These are phyloP conservation scores for Citrullus colocynthis DNA, from an alignment of 306 rosid species.

Conservation along the genomic window DNA sequence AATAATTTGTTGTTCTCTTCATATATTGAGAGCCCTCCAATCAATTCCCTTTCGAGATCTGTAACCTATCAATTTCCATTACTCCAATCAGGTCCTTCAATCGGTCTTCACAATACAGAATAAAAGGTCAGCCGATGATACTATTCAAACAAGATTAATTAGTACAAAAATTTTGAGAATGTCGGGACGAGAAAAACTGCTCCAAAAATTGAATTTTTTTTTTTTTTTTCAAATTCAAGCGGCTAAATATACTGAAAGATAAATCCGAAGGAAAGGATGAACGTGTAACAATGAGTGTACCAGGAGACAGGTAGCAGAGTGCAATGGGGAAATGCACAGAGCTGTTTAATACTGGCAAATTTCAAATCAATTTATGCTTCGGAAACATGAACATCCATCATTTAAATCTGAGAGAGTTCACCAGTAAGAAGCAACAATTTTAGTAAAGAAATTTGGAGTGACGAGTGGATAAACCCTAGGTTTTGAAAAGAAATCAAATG, in stretches of 20 bases:
- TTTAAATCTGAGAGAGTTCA: constrained; percentile 31
- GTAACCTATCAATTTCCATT: not conserved
- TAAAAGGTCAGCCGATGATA: no score
- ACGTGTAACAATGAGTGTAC: constrained; percentile 16
- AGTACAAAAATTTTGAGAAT: no score
- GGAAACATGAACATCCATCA: constrained; percentile 76
- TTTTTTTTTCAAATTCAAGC: no score
- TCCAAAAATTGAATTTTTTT: no score
- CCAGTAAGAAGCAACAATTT: constrained; percentile 65
- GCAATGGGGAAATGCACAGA: constrained; percentile 25
- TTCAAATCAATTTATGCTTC: constrained; percentile 44
- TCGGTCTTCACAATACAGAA: no score
- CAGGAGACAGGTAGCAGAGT: constrained; percentile 85
- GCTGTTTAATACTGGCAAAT: constrained; percentile 66
- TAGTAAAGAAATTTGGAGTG: not conserved
- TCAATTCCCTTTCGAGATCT: no score
- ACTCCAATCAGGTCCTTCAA: no score
- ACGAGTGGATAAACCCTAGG: not conserved
- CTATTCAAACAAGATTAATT: no score
- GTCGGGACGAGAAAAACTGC: no score
- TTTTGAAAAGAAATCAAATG: not conserved
- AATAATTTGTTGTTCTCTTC: no score
- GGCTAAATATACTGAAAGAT: no score
- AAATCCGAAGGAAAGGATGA: not conserved
- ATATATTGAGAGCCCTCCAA: no score